Percentiles rank a stretch among this genome's conserved stretches.
Conservation (phyloP, 805 yeast genomes). For the Metschnikowia henanensis region DNA sequence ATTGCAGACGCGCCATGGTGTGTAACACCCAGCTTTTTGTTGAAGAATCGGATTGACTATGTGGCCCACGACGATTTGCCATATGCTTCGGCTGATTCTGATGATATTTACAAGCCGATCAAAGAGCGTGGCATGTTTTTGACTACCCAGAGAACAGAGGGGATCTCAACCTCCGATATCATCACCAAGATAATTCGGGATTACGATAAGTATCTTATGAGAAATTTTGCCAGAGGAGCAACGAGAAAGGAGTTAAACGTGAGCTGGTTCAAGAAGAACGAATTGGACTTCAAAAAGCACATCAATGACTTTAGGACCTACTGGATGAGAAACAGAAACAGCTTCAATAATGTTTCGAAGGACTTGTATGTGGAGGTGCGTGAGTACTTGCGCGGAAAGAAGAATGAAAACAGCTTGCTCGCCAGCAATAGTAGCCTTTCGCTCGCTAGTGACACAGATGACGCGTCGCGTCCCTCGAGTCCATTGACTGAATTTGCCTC, state of each 20-base stretch:
- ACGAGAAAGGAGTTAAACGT: conserved; percentile 95
- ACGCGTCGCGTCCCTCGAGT: conserved; percentile 34
- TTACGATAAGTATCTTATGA: conserved; percentile 94
- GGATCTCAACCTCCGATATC: conserved; percentile 93
- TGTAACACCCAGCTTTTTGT: conserved; percentile 78
- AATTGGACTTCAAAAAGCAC: conserved; percentile 89
- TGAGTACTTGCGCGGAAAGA: conserved; percentile 60
- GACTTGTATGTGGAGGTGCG: conserved; percentile 86
- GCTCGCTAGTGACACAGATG: conserved; percentile 30
- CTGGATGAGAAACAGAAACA: conserved; percentile 73
- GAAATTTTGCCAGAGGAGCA: conserved; percentile 97
- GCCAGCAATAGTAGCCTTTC: conserved; percentile 18
- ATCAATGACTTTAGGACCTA: conserved; percentile 84
- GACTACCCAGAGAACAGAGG: conserved; percentile 95
- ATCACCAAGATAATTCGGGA: conserved; percentile 94
- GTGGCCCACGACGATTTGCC: conserved; percentile 99
- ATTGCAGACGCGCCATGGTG: conserved; percentile 95
- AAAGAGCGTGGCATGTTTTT: conserved; percentile 88
- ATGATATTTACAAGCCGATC: conserved; percentile 91
- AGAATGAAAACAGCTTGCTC: conserved; percentile 24
- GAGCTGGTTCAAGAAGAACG: conserved; percentile 96
- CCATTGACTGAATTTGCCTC: conserved; percentile 71
- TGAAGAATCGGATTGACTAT: conserved; percentile 82
- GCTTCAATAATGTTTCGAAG: conserved; percentile 68
- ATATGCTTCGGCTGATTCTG: conserved; percentile 83